Percentiles rank a stretch among this genome's conserved stretches.
phyloP scores from a whole-genome alignment of 129 eudicot genomes.

The Flaveria brownii region DNA sequence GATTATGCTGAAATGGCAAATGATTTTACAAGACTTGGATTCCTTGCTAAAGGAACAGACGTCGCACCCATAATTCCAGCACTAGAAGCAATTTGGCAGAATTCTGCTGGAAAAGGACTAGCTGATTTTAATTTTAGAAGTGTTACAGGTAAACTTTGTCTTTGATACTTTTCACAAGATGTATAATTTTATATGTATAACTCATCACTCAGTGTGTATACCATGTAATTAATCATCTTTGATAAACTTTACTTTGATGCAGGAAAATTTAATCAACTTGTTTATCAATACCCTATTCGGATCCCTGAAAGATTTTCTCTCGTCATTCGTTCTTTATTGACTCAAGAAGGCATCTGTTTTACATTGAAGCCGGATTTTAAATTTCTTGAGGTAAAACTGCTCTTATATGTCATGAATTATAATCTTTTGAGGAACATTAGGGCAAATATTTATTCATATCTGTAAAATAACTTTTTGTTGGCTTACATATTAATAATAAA shows the following conservation, averaged over 20 bases:
- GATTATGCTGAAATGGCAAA: conserved; percentile 97
- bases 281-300: conserved; percentile 95
- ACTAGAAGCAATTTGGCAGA: conserved; percentile 96
- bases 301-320: conserved; percentile 99
- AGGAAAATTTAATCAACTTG: conserved; percentile 98
- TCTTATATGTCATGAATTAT: conserved; percentile 12
- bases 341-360: conserved; percentile 99
- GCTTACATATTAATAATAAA: conserved; percentile 12
- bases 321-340: conserved; percentile 93
- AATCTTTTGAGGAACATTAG: conserved; percentile 5
- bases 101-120: conserved; percentile 86
- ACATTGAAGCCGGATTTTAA: conserved; percentile 89
- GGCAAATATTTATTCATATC: background rate
- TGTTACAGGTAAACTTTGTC: conserved; percentile 73
- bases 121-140: conserved; percentile 98
- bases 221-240: background rate
- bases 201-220: background rate
- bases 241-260: conserved; percentile 31
- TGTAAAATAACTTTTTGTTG: background rate
- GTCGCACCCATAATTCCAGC: conserved; percentile 95
- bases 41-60: conserved; percentile 93
- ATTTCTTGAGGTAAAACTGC: conserved; percentile 77
- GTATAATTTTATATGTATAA: background rate
- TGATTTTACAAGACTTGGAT: conserved; percentile 98
- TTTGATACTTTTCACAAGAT: background rate